Evolutionary conservation across 2,329 filamentous ascomycete species (phyloP).

Genomic region (Colletotrichum sublineola): DNA sequence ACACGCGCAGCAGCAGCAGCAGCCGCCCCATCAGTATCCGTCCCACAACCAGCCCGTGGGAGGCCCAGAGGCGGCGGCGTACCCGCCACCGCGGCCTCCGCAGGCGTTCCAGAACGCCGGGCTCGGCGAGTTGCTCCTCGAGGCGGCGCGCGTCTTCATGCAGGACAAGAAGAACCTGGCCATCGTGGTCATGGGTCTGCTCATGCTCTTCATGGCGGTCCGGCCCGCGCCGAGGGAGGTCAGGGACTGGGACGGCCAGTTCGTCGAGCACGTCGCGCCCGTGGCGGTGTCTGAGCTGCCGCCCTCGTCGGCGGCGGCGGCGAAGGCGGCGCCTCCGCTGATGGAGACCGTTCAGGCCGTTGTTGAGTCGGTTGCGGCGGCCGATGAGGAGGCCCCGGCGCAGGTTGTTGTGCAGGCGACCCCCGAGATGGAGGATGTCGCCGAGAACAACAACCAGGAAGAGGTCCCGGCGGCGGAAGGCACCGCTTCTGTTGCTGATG

Average conservation of each 20-base stretch:
- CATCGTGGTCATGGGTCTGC: conserved; percentile 66
- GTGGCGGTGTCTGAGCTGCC: conserved; percentile 25
- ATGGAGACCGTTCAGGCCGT: conserved; percentile 25
- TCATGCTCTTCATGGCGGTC: conserved; percentile 66
- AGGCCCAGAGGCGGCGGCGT: conserved; percentile 45
- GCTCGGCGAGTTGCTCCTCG: conserved; percentile 66
- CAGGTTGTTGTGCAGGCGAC: conserved; percentile 11
- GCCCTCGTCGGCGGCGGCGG: neutral
- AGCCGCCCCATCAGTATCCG: conserved; percentile 40
- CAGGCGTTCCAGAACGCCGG: conserved; percentile 58
- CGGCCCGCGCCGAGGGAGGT: conserved; percentile 45
- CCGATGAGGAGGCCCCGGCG: neutral
- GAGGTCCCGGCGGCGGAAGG: neutral
- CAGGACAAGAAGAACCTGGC: conserved; percentile 71
- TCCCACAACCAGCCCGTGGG: conserved; percentile 43
- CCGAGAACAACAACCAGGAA: neutral
- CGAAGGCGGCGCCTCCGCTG: neutral
- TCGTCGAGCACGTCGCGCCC: conserved; percentile 42
- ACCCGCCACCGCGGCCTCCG: conserved; percentile 47
- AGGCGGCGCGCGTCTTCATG: conserved; percentile 66
- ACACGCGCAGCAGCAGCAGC: conserved; percentile 39
- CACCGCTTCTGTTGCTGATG: neutral
- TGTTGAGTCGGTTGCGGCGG: conserved; percentile 6
- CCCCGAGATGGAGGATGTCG: neutral
- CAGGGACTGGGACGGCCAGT: conserved; percentile 45